A percentile compares a stretch with the other conserved stretches of the same genome.
Conservation (phyloP, 2,329 filamentous ascomycete species). For the Pseudocercospora crystallina region DNA sequence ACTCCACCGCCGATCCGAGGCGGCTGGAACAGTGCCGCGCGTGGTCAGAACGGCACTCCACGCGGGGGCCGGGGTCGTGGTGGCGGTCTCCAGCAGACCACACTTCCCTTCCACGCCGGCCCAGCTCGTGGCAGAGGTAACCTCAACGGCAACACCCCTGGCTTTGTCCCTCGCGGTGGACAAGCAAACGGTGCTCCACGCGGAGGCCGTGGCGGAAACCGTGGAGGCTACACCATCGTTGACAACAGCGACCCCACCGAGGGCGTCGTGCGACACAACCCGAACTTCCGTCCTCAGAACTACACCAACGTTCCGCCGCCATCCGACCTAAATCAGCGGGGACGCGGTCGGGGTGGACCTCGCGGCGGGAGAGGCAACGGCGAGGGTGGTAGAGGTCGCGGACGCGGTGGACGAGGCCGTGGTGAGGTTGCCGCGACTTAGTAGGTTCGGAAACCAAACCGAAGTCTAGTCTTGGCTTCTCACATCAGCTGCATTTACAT, state of each 20-base stretch:
- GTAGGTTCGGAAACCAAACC: not conserved
- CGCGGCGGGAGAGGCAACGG: constrained; percentile 23
- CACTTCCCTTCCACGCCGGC: constrained; percentile 40
- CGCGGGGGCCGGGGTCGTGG: constrained; percentile 38
- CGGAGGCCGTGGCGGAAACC: constrained; percentile 32
- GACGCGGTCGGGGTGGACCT: constrained; percentile 28
- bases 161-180: constrained; percentile 28
- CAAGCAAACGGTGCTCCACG: constrained; percentile 5
- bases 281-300: constrained; percentile 56
- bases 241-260: constrained; percentile 54
- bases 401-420: constrained; percentile 16
- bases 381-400: constrained; percentile 20
- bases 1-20: constrained; percentile 59
- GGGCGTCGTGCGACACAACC: constrained; percentile 57
- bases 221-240: constrained; percentile 46
- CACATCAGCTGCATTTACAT: no score
- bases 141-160: constrained; percentile 27
- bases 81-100: constrained; percentile 39
- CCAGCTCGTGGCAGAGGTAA: constrained; percentile 42
- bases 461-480: no score
- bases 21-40: constrained; percentile 59
- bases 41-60: constrained; percentile 43
- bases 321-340: constrained; percentile 49
- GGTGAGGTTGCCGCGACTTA: constrained; percentile 1
- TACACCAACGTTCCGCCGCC: constrained; percentile 60